phyloP scores from a whole-genome alignment of 2,329 filamentous ascomycete species.

The Penicillium italicum region DNA sequence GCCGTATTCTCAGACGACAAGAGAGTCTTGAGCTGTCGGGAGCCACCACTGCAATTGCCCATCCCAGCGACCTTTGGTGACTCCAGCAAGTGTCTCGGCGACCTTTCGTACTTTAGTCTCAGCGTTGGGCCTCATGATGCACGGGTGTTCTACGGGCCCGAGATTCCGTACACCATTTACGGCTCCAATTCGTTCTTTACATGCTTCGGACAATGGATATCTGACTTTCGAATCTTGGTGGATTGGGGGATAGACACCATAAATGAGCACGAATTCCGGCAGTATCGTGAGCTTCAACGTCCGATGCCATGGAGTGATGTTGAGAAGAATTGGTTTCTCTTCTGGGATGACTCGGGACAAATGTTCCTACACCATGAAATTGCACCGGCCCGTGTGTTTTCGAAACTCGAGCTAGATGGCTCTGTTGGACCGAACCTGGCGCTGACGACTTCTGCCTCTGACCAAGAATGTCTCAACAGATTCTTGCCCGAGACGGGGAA shows the following conservation, averaged over 20 bases:
- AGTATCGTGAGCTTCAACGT: conserved; percentile 51
- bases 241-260: conserved; percentile 41
- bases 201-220: conserved; percentile 57
- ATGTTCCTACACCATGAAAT: conserved; percentile 56
- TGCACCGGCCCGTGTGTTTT: conserved; percentile 49
- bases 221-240: conserved; percentile 52
- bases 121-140: conserved; percentile 58
- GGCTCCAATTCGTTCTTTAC: conserved; percentile 54
- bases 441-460: conserved; percentile 32
- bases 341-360: conserved; percentile 52
- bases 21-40: conserved; percentile 37
- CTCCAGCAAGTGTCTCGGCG: conserved; percentile 45
- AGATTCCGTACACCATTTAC: conserved; percentile 50
- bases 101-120: conserved; percentile 42
- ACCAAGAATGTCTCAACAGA: conserved; percentile 47
- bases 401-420: conserved; percentile 46
- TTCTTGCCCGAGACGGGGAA: conserved; percentile 50
- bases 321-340: conserved; percentile 63
- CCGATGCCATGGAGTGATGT: conserved; percentile 45
- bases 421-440: conserved; percentile 49
- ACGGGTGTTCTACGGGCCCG: conserved; percentile 55
- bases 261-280: conserved; percentile 38
- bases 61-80: conserved; percentile 46
- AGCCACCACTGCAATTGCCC: conserved; percentile 43
- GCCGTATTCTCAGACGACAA: conserved; percentile 46